These are phyloP conservation scores for Daldinia caldariorum DNA, from an alignment of 495 filamentous ascomycete genomes.

Conservation along the genomic window DNA sequence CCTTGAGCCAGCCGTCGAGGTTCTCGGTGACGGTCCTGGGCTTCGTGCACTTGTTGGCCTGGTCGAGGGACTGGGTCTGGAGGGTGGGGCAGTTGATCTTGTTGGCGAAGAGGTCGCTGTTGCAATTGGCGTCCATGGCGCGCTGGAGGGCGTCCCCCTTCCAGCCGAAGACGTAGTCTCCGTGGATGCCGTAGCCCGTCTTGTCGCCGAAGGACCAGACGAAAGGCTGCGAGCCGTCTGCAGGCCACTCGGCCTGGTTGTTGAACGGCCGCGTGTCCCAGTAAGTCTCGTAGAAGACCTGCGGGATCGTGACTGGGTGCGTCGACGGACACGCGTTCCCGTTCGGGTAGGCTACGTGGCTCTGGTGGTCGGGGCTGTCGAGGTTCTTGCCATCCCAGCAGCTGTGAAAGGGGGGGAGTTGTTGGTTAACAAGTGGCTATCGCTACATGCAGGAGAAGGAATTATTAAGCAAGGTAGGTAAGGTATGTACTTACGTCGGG, in stretches of 20 bases:
- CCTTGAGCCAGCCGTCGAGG: conserved; percentile 47
- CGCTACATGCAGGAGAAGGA: too few species aligned
- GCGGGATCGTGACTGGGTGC: conserved; percentile 65
- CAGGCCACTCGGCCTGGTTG: conserved; percentile 52
- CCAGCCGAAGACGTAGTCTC: conserved; percentile 59
- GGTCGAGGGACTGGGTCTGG: conserved; percentile 48
- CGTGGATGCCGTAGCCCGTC: conserved; percentile 54
- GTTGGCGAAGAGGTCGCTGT: conserved; percentile 49
- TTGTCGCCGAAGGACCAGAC: conserved; percentile 57
- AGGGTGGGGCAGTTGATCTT: conserved; percentile 53
- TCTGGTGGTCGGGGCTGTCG: conserved; percentile 56
- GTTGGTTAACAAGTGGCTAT: too few species aligned
- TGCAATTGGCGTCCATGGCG: conserved; percentile 55
- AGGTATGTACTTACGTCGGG: conserved; percentile 5
- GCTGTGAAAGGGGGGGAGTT: not conserved
- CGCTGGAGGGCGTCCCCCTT: conserved; percentile 56
- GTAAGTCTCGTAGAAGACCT: conserved; percentile 72
- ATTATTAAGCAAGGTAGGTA: too few species aligned
- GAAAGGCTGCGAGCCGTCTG: conserved; percentile 53
- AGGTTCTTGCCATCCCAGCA: conserved; percentile 56
- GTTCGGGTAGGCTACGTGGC: conserved; percentile 57
- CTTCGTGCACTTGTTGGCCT: conserved; percentile 53
- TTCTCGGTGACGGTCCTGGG: conserved; percentile 48
- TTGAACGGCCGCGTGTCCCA: conserved; percentile 56
- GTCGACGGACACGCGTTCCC: conserved; percentile 62